A percentile compares a stretch with the other conserved stretches of the same genome.
These are phyloP conservation scores for Solanum bulbocastanum DNA, from an alignment of 257 asterid species.

Conservation along the genomic window DNA sequence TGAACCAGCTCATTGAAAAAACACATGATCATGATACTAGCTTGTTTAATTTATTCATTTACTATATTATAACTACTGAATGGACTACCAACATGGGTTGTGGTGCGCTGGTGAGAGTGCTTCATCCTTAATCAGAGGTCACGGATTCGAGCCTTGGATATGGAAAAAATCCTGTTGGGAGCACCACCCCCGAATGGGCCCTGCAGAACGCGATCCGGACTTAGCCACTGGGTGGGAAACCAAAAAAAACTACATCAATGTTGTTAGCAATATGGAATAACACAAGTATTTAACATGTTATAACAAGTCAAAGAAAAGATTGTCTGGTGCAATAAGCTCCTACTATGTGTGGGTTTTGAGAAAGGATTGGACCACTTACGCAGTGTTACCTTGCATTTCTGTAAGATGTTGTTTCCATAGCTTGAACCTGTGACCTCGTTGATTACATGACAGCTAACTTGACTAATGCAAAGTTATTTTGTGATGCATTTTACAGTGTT, in stretches of 20 bases:
- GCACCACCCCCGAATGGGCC: background rate
- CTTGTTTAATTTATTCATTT: background rate
- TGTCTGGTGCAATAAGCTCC: too few relatives aligned
- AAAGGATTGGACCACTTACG: too few relatives aligned
- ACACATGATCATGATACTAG: background rate
- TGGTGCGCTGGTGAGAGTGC: accelerated
- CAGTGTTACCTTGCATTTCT: accelerated
- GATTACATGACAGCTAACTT: background rate
- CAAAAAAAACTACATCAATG: background rate
- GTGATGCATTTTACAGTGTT: constrained; percentile 29
- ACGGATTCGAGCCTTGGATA: background rate
- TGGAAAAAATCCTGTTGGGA: background rate
- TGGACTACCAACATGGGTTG: background rate
- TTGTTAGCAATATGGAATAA: too few relatives aligned
- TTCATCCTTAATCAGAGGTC: background rate
- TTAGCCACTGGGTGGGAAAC: background rate
- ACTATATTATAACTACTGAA: background rate
- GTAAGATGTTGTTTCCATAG: background rate
- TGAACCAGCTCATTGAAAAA: too few relatives aligned
- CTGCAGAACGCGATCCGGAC: background rate
- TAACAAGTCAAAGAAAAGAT: too few relatives aligned
- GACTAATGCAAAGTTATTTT: background rate
- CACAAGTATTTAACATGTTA: too few relatives aligned
- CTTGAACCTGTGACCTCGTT: background rate
- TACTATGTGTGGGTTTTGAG: too few relatives aligned